Evolutionary conservation across 768 basidiomycete species (phyloP), one percentile per base, ranked within the genome.

Genomic region (Plicaturopsis crispa): DNA sequence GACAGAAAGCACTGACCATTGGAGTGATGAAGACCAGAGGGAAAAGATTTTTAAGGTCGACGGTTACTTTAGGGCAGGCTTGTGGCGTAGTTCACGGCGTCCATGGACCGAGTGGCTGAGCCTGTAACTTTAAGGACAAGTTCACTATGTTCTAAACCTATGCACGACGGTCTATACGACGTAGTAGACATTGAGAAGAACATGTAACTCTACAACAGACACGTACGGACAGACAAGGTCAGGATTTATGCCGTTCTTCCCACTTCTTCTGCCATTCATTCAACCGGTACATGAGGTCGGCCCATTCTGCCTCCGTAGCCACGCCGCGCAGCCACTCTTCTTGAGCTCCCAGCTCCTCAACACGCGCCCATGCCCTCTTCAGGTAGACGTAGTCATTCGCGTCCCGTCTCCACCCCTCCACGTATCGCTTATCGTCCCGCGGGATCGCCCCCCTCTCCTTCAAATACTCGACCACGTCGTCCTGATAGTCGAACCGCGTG

Each of bases 191-290:
- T 10, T 10, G 28, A n/a, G 28, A 30, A 30, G 28, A 10, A 30
- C 10, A 30, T 10, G 28, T n/a, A n/a, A 30, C 28, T 10, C 28
- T 10, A 30, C n/a, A n/a, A 30, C 28, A 10, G 28, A 30, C 28
- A 30, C 10, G 28, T 30, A 30, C 28, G n/a, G n/a, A n/a, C n/a
- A n/a, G n/a, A n/a, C n/a, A n/a, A n/a, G n/a, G n/a, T n/a, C n/a
- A n/a, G n/a, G n/a, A n/a, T n/a, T n/a, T n/a, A n/a, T n/a, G 42
- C 16, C 52, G 48, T n/a, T 46, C 52, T 46, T 77, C 74, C 70
- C 77, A 78, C n/a, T 69, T 58, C 35, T 58, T 48, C 47, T 75
- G 67, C 73, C 74, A 74, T 37, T 51, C 57, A 28, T 67, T 63
- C 19, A 77, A 48, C 34, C 70, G 56, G 22, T 44, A 31, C 70